phyloP scores from a whole-genome alignment of 1,284 basidiomycete genomes.

The Cutaneotrichosporon sp. region DNA sequence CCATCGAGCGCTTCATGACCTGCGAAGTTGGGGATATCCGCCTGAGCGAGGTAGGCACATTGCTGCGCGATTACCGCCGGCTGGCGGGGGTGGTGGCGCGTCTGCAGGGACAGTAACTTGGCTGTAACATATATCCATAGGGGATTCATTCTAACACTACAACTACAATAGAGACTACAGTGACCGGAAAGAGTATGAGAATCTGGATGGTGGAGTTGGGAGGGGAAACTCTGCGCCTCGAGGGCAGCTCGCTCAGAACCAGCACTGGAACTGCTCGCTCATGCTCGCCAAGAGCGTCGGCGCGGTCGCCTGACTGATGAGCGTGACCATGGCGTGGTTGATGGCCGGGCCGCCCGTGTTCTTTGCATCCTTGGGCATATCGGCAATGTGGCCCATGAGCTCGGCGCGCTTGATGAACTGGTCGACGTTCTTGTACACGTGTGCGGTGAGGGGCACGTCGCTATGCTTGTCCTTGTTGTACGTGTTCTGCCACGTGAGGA shows the following conservation, averaged over 20 bases:
- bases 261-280: conserved; percentile 74
- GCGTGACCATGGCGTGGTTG: conserved; percentile 76
- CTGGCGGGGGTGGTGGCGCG: conserved; percentile 38
- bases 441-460: conserved; percentile 66
- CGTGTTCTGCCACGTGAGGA: conserved; percentile 51
- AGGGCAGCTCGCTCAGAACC: conserved; percentile 62
- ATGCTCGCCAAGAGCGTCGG: conserved; percentile 54
- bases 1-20: conserved; percentile 50
- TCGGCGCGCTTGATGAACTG: conserved; percentile 62
- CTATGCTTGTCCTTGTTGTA: conserved; percentile 49
- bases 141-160: conserved; percentile 15
- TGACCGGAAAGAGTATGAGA: conserved; percentile 4
- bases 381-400: conserved; percentile 49
- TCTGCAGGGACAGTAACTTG: conserved; percentile 15
- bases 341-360: conserved; percentile 59
- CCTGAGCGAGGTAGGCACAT: conserved; percentile 69
- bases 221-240: background rate
- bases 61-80: conserved; percentile 72
- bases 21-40: conserved; percentile 66
- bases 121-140: conserved; percentile 1
- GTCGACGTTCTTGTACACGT: conserved; percentile 72
- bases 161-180: conserved; percentile 11
- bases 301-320: conserved; percentile 66
- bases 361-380: conserved; percentile 67
- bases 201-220: background rate